Conservation (phyloP, 441 rosid genomes). For the Erodium trifolium region DNA sequence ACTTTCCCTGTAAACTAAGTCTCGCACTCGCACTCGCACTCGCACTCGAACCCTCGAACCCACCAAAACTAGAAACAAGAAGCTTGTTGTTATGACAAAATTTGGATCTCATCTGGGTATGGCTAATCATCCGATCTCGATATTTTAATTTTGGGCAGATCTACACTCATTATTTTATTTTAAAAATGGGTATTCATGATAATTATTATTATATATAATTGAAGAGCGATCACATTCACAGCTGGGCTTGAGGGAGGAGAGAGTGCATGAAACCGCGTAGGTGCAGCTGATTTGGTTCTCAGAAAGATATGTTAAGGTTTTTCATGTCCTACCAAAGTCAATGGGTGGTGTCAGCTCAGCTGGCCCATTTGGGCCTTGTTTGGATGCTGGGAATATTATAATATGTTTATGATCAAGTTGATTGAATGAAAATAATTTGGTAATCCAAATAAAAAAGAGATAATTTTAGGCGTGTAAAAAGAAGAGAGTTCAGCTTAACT, state of each 20-base stretch:
- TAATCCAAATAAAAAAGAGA: not conserved
- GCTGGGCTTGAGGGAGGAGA: conserved; percentile 20
- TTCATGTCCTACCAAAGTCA: conserved; percentile 17
- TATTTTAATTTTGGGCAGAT: conserved; percentile 27
- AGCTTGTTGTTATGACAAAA: conserved; percentile 19
- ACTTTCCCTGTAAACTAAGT: conserved; percentile 16
- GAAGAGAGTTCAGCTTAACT: too few relatives aligned
- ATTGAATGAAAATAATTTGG: too few relatives aligned
- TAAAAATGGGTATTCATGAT: conserved; percentile 14
- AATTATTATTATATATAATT: conserved; percentile 15
- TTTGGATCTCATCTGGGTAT: conserved; percentile 33
- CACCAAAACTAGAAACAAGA: conserved; percentile 10
- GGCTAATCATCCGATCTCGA: conserved; percentile 8
- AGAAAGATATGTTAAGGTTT: not conserved
- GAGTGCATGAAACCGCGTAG: conserved; percentile 44
- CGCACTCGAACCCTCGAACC: conserved; percentile 17
- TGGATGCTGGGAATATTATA: conserved; percentile 8
- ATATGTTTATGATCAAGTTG: too few relatives aligned
- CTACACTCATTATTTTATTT: conserved; percentile 27
- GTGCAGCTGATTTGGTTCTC: conserved; percentile 1
- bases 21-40: not conserved
- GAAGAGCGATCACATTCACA: conserved; percentile 20
- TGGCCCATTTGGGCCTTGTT: conserved; percentile 10
- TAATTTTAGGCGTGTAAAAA: too few relatives aligned
- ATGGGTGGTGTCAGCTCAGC: conserved; percentile 10